A percentile compares a stretch with the other conserved stretches of the same genome.
These are phyloP conservation scores for Dionaea muscipula DNA, from an alignment of 179 eudicot genomes.

Conservation along the genomic window DNA sequence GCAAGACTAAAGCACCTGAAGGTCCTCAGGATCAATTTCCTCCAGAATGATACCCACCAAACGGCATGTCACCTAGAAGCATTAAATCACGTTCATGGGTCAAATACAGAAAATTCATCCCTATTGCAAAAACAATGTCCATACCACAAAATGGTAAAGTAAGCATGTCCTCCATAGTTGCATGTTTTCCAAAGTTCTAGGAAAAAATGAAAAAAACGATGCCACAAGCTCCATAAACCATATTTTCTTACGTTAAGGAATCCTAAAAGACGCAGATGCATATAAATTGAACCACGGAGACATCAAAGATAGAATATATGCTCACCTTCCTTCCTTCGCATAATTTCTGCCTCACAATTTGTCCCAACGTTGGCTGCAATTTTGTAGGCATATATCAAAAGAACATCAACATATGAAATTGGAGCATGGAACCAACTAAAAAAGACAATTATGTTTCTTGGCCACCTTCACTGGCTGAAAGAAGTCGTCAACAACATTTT, in stretches of 20 bases:
- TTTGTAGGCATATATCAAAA: too few relatives aligned
- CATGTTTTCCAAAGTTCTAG: too few relatives aligned
- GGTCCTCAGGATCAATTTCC: constrained; percentile 67
- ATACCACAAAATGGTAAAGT: too few relatives aligned
- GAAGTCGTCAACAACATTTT: constrained; percentile 67
- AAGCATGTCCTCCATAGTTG: too few relatives aligned
- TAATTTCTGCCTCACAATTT: constrained; percentile 73
- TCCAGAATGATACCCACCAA: constrained; percentile 66
- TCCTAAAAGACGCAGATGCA: not conserved
- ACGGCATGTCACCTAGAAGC: constrained; percentile 58
- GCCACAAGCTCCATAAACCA: too few relatives aligned
- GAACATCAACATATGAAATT: too few relatives aligned
- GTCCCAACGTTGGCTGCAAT: constrained; percentile 83
- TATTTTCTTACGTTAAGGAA: too few relatives aligned
- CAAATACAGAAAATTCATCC: not conserved
- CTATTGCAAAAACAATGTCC: not conserved
- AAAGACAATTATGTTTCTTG: not conserved
- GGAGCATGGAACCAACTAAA: too few relatives aligned
- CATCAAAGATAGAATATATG: not conserved
- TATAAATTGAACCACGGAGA: not conserved
- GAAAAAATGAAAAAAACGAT: too few relatives aligned
- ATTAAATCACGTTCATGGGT: too few relatives aligned
- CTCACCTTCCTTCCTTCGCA: constrained; percentile 91
- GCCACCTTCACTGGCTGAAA: constrained; percentile 72
- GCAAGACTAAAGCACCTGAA: constrained; percentile 37